Base-by-base conservation (phyloP, 2,329 filamentous ascomycete genomes). In the Paraphaeosphaeria minitans region DNA sequence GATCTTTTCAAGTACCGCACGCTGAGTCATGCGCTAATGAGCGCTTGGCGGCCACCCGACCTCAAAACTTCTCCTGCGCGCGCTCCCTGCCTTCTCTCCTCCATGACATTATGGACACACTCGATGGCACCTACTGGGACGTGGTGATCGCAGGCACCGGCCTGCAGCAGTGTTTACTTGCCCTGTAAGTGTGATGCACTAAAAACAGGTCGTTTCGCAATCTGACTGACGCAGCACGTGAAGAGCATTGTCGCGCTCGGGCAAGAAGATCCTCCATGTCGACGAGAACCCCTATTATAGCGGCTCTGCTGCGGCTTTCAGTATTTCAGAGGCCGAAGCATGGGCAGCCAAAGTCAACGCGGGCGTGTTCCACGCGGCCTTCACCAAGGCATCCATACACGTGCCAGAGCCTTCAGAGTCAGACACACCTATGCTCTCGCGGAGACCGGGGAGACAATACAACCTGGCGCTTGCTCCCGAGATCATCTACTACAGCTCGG, bases 281-380 rank as follows among this genome's bases (percentile, higher is more conserved):
- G 94, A 98, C 75, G 85, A 86, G 63, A 93, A 96, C 79, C 84
- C 88, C 62, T 96, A 92, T 78, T 98, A 98, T 79, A 94, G 94
- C 69, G 91, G 90, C 54, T 77, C 88, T 41, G 92, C 97, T 74
- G 93, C 94, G 62, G 92, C 92, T 2, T 85, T 98, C 66, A 95
- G 88, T 77, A 81, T 97, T 37, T 85, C 91, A 61, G 94, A 97
- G 75, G 88, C 87, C 39, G 88, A 93, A 66, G 82, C 84, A 39
- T 98, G 93, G 92, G 87, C 83, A 46, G 79, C 81, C 48, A 79
- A 76, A 42, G 66, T 78, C 54, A 73, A 65, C 53, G 60, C 66
- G 73, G 68, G 51, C 54, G 35, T 58, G 22, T 47, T 60, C 12
- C 42, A 56, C 63, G 62, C 62, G 65, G 67, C 64, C 63, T 71